Evolutionary conservation across 306 rosid species (phyloP).

Genomic region (Lagenaria siceraria): DNA sequence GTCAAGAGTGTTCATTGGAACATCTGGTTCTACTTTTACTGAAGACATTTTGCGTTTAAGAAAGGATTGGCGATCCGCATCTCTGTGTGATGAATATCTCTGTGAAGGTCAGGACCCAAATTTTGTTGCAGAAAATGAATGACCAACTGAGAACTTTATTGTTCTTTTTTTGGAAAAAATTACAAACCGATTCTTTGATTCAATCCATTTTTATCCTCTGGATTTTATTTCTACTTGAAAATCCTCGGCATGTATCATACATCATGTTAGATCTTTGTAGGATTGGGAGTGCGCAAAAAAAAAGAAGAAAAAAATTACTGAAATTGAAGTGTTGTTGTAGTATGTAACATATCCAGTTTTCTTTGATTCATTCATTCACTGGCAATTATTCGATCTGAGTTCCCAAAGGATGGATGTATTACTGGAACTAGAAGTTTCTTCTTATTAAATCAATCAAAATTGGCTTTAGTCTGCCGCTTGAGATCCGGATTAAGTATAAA

Average conservation of each 20-base stretch:
- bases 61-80: constrained; percentile 81
- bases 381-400: too few species aligned
- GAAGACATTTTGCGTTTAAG: constrained; percentile 87
- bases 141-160: constrained; percentile 2
- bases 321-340: background rate
- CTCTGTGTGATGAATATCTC: constrained; percentile 78
- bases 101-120: constrained; percentile 87
- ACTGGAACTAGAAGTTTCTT: too few species aligned
- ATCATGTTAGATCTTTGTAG: background rate
- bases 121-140: constrained; percentile 64
- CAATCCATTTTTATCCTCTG: background rate
- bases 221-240: background rate
- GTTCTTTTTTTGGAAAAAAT: background rate
- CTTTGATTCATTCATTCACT: too few species aligned
- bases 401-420: too few species aligned
- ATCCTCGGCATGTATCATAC: background rate
- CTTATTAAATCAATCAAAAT: too few species aligned
- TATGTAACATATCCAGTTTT: background rate
- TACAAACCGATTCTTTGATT: background rate
- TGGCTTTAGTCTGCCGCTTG: too few species aligned
- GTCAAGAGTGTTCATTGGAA: constrained; percentile 88
- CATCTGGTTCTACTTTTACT: constrained; percentile 91
- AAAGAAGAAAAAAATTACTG: background rate
- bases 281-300: background rate
- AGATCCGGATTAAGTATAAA: too few species aligned